These are phyloP conservation scores for Cryptococcus sp. DNA, from an alignment of 1,284 basidiomycete genomes.

Conservation along the genomic window DNA sequence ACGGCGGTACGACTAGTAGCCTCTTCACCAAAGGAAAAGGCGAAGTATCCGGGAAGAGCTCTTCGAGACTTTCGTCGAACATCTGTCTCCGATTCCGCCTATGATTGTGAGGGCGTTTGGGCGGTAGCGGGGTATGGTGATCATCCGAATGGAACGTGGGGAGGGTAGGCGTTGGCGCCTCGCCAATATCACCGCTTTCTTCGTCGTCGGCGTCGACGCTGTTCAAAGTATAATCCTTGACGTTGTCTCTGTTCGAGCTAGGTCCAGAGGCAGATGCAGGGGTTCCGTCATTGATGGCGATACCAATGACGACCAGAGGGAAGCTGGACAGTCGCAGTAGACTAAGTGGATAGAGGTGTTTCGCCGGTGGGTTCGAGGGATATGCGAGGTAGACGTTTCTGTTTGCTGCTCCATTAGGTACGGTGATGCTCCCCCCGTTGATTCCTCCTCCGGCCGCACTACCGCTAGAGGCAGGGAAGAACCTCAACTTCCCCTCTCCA, in stretches of 20 bases:
- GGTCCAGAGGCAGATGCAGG: background rate
- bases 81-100: conserved; percentile 17
- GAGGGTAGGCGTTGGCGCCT: conserved; percentile 20
- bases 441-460: background rate
- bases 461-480: conserved; percentile 33
- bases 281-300: conserved; percentile 30
- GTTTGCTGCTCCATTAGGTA: conserved; percentile 34
- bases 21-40: conserved; percentile 69
- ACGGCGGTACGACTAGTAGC: conserved; percentile 58
- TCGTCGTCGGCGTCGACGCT: conserved; percentile 18
- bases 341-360: conserved; percentile 43
- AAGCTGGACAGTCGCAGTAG: conserved; percentile 43
- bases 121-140: background rate
- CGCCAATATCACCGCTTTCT: conserved; percentile 20
- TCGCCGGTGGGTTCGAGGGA: conserved; percentile 34
- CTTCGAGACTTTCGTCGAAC: conserved; percentile 40
- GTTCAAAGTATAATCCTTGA: conserved; percentile 25
- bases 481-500: conserved; percentile 23
- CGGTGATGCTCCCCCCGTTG: conserved; percentile 14
- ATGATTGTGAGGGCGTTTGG: conserved; percentile 4
- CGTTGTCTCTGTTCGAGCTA: background rate
- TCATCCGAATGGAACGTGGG: conserved; percentile 12
- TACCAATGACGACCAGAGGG: conserved; percentile 47
- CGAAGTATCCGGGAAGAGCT: conserved; percentile 59
- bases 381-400: conserved; percentile 47